phyloP scores from a whole-genome alignment of 2,329 filamentous ascomycete species.

The Cordyceps sp. region DNA sequence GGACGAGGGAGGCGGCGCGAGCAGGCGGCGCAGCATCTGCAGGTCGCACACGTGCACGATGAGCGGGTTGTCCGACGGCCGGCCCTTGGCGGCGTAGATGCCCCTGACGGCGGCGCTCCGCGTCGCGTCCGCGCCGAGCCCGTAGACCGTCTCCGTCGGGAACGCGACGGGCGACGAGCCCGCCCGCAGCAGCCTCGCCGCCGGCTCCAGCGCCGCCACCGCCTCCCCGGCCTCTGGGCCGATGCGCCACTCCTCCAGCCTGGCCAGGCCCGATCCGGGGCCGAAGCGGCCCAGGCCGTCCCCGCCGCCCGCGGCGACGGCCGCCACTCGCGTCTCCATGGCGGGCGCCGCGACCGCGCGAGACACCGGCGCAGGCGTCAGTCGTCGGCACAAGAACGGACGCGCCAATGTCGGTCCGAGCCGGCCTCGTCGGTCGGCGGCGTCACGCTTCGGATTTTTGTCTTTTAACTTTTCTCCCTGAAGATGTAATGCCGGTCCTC shows the following conservation, averaged over 20 bases:
- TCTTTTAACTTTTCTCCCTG: no score
- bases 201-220: slow-evolving; percentile 35
- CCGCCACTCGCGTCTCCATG: slow-evolving; percentile 24
- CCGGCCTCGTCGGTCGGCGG: no score
- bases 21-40: slow-evolving; percentile 50
- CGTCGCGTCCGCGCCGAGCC: slow-evolving; percentile 89
- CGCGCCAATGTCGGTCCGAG: no score
- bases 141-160: slow-evolving; percentile 95
- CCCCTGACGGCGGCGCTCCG: slow-evolving; percentile 66
- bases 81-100: slow-evolving; percentile 83
- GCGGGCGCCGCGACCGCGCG: slow-evolving; percentile 1
- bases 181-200: slow-evolving; percentile 47
- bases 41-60: slow-evolving; percentile 85
- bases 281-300: slow-evolving; percentile 19
- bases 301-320: slow-evolving; percentile 13
- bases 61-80: slow-evolving; percentile 86
- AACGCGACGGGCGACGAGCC: slow-evolving; percentile 74
- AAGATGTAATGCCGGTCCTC: no score
- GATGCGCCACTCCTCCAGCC: slow-evolving; percentile 26
- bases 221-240: slow-evolving; percentile 12
- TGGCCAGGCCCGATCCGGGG: slow-evolving; percentile 10
- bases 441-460: no score
- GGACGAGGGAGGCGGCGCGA: no score
- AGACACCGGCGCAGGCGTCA: no score
- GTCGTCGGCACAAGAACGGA: no score